phyloP scores from a whole-genome alignment of 1,139 yeast genomes.

The Zygoascus hellenicus region DNA sequence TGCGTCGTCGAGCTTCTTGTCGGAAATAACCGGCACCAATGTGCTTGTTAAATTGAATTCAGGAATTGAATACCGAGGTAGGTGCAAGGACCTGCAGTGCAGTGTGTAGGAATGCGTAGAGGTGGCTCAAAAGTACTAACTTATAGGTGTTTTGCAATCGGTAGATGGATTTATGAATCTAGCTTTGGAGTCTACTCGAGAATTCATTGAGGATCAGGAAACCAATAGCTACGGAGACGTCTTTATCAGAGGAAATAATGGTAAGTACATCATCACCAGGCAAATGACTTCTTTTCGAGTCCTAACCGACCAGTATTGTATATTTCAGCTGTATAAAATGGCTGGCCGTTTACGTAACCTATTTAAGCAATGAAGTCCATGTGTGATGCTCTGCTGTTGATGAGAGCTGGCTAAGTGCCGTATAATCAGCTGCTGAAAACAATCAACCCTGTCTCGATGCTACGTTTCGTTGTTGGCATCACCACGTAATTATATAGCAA shows the following conservation, averaged over 20 bases:
- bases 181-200: constrained; percentile 73
- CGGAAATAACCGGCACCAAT: constrained; percentile 69
- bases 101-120: not conserved
- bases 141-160: constrained; percentile 61
- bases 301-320: constrained; percentile 20
- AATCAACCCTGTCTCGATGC: no score
- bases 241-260: constrained; percentile 91
- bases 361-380: no score
- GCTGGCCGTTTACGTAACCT: no score
- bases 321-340: constrained; percentile 24
- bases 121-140: not conserved
- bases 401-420: no score
- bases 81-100: constrained; percentile 12
- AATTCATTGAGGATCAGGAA: constrained; percentile 51
- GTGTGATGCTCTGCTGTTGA: no score
- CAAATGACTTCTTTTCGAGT: not conserved
- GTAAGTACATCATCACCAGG: no score
- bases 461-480: no score
- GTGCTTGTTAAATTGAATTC: constrained; percentile 82
- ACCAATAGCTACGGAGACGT: constrained; percentile 75
- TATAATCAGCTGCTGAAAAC: no score
- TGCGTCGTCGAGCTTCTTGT: constrained; percentile 68
- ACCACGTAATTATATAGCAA: no score
- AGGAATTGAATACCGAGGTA: constrained; percentile 75
- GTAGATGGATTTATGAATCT: constrained; percentile 98